These are phyloP conservation scores for Plantago ovata DNA, from an alignment of 257 asterid genomes.

Conservation along the genomic window DNA sequence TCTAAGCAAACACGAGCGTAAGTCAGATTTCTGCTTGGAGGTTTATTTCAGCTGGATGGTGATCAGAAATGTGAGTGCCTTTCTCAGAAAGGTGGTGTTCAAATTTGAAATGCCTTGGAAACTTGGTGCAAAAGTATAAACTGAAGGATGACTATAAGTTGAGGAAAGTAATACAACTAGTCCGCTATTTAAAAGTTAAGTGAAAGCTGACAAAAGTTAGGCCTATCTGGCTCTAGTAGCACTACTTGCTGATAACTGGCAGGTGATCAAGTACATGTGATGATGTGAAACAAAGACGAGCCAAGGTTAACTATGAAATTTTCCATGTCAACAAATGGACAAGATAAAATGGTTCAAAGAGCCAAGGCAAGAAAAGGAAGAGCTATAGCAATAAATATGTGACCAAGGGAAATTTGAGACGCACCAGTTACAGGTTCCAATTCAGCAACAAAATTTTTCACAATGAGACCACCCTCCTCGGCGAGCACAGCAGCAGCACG, in stretches of 20 bases:
- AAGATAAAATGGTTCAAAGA: neutral
- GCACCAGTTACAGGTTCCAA: conserved; percentile 88
- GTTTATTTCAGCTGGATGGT: too few relatives aligned
- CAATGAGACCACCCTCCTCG: conserved; percentile 76
- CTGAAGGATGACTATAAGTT: too few relatives aligned
- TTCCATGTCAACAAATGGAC: neutral
- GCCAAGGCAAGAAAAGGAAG: neutral
- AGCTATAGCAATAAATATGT: too few relatives aligned
- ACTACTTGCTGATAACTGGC: neutral
- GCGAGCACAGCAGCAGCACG: conserved; percentile 91
- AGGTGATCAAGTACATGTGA: neutral
- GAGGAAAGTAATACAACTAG: too few relatives aligned
- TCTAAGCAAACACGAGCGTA: too few relatives aligned
- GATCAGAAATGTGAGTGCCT: too few relatives aligned
- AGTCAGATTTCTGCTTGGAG: too few relatives aligned
- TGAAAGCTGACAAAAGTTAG: neutral
- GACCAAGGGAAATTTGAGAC: conserved; percentile 11
- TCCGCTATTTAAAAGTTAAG: neutral
- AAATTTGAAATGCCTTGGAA: neutral
- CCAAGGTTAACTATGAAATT: neutral
- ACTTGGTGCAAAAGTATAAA: neutral
- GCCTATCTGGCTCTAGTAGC: neutral
- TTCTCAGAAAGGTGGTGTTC: neutral
- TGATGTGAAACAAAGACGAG: neutral
- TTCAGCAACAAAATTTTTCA: conserved; percentile 71